A percentile compares a stretch with the other conserved stretches of the same genome.
phyloP scores from a whole-genome alignment of 371 early-diverging fungal species.

The Rhizopus stolonifer region DNA sequence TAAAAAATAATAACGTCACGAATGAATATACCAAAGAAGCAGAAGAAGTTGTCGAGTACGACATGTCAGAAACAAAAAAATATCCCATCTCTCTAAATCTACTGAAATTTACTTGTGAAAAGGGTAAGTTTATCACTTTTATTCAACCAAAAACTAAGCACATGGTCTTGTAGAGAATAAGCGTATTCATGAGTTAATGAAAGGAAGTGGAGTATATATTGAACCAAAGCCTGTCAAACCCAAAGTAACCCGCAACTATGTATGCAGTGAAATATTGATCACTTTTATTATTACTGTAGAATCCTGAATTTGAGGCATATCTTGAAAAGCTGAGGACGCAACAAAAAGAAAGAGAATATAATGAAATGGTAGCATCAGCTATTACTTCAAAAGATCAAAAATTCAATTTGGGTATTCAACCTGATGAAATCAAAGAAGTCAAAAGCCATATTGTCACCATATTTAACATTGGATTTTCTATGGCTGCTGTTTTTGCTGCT shows the following conservation, averaged over 20 bases:
- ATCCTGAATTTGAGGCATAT: slow-evolving; percentile 34
- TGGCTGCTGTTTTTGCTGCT: slow-evolving; percentile 63
- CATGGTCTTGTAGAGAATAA: slow-evolving; percentile 1
- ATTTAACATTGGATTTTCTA: slow-evolving; percentile 63
- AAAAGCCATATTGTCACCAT: slow-evolving; percentile 55
- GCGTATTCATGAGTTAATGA: slow-evolving; percentile 40
- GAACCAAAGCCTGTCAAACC: slow-evolving; percentile 26
- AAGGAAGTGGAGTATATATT: slow-evolving; percentile 29
- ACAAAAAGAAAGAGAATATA: slow-evolving; percentile 34
- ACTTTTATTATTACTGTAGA: slow-evolving; percentile 10
- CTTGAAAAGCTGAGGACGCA: slow-evolving; percentile 32
- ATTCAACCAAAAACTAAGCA: not conserved
- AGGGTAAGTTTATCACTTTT: slow-evolving; percentile 3
- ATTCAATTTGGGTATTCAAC: slow-evolving; percentile 28
- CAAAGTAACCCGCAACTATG: slow-evolving; percentile 16
- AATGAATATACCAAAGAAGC: slow-evolving; percentile 24
- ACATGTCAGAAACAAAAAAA: slow-evolving; percentile 12
- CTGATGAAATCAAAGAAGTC: slow-evolving; percentile 51
- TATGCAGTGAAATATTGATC: not conserved
- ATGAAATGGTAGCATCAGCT: slow-evolving; percentile 31
- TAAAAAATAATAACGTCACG: slow-evolving; percentile 13
- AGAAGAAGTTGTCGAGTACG: slow-evolving; percentile 8
- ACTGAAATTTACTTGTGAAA: slow-evolving; percentile 16
- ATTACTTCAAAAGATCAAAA: slow-evolving; percentile 35
- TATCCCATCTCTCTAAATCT: slow-evolving; percentile 26